Evolutionary conservation across 352 stramenopile species (phyloP), one percentile per base, ranked within the genome.

Genomic region (Pythium volutum): DNA sequence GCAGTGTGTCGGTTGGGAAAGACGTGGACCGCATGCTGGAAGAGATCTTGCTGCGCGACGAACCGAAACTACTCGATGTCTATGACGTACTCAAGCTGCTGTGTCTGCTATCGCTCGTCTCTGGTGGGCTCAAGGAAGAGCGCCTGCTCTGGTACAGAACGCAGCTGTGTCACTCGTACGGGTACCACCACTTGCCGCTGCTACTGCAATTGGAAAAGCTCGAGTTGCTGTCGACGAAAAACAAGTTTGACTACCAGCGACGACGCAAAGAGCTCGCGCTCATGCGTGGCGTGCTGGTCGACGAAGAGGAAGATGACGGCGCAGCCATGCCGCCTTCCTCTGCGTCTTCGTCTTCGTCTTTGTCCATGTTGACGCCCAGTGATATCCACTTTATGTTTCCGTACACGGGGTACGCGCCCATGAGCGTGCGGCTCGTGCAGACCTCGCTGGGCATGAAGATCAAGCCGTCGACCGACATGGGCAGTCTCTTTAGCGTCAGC

Each of bases 361-460:
- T 39, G 11, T 27, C 26, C 4, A 3, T 26, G 72, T 69, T 34
- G 4, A 4, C 33, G 29, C 12, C 46, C 4, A 26, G 46, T 23
- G 78, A 96, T 45, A 93, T 96, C 50, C 71, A 88, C 55, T 93
- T 91, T 34, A 91, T 96, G 82, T 93, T 93, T 46, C 79, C 84
- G 2, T 93, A 89, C 64, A 93, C 80, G 8, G 84, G 87, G 3
- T 94, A 94, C 50, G 87, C 87, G 5, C 84, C 85, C 9, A 82
- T 96, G 73, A 93, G 83, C 59, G 78, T 94, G 47, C 83, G 84
- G 0, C 64, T 89, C 29, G 73, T 96, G 43, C 83, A 96, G 75
- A 70, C 81, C 33, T 78, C 87, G 12, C 71, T 93, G 12, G 79
- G 79, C 0, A 84, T 88, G 71, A 84, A 86, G 31, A 77, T 83